Percentiles rank a stretch among this genome's conserved stretches.
phyloP scores from a whole-genome alignment of 1,284 basidiomycete species.

The Ustilago esculenta region DNA sequence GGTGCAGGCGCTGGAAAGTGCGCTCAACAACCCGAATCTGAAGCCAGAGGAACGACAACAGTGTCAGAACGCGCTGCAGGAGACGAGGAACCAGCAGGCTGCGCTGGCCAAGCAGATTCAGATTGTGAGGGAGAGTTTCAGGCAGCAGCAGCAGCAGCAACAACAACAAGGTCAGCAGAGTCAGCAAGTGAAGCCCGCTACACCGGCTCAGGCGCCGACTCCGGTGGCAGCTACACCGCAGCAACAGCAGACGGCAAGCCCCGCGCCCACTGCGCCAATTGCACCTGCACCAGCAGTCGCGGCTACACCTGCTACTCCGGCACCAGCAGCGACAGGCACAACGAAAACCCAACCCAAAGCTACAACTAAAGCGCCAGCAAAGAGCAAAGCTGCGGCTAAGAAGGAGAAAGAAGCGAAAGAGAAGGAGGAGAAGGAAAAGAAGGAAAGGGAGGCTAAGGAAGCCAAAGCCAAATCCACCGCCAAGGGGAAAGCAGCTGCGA shows the following conservation, averaged over 20 bases:
- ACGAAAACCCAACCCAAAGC: slow-evolving; percentile 22
- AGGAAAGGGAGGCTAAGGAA: slow-evolving; percentile 30
- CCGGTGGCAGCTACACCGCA: slow-evolving; percentile 10
- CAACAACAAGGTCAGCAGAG: slow-evolving; percentile 17
- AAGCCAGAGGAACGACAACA: slow-evolving; percentile 58
- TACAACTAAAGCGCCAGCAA: slow-evolving; percentile 31
- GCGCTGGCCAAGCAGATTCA: slow-evolving; percentile 57
- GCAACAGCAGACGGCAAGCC: slow-evolving; percentile 20
- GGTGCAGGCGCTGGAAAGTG: slow-evolving; percentile 50
- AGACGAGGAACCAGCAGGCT: slow-evolving; percentile 53
- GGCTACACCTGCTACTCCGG: slow-evolving; percentile 9
- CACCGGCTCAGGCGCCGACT: slow-evolving; percentile 8
- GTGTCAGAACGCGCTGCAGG: slow-evolving; percentile 52
- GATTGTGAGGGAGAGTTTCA: slow-evolving; percentile 50
- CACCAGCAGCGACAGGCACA: slow-evolving; percentile 9
- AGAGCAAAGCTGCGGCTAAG: slow-evolving; percentile 35
- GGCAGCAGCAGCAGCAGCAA: slow-evolving; percentile 51
- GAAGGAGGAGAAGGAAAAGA: slow-evolving; percentile 38
- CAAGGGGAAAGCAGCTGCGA: slow-evolving; percentile 18
- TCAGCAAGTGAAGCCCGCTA: slow-evolving; percentile 15
- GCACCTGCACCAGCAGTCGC: slow-evolving; percentile 1
- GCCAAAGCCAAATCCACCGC: slow-evolving; percentile 16
- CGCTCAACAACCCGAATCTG: slow-evolving; percentile 41
- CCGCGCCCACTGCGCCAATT: slow-evolving; percentile 12
- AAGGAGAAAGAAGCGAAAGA: slow-evolving; percentile 37